A percentile compares a stretch with the other conserved stretches of the same genome.
Evolutionary conservation across 257 asterid species (phyloP).

Genomic region (Sherardia arvensis): DNA sequence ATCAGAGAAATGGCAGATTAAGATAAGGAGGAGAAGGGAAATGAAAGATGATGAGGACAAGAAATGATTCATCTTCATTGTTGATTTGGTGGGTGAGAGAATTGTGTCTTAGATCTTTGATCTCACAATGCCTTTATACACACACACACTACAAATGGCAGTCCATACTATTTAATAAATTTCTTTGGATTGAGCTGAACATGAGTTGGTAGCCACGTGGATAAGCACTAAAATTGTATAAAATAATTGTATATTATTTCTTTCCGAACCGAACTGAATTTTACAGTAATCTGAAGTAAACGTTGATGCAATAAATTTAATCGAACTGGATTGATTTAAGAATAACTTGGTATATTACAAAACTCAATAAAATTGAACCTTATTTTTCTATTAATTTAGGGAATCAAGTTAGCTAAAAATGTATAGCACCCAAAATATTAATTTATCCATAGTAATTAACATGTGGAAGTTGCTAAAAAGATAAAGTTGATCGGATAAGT

Average conservation of each 20-base stretch:
- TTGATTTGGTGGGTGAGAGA: neutral
- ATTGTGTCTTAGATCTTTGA: too few species aligned
- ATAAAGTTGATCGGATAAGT: neutral
- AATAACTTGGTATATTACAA: too few species aligned
- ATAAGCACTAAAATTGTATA: neutral
- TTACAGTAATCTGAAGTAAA: too few species aligned
- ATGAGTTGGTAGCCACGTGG: neutral
- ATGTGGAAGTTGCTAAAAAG: neutral
- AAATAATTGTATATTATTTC: too few species aligned
- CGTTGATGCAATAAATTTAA: too few species aligned
- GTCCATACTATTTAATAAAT: neutral
- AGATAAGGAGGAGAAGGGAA: neutral
- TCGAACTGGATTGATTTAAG: too few species aligned
- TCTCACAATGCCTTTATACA: neutral
- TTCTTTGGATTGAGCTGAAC: neutral
- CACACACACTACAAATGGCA: neutral
- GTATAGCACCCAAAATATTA: neutral
- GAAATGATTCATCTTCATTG: neutral
- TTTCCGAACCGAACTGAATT: too few species aligned
- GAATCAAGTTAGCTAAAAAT: too few species aligned
- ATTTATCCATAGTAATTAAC: neutral
- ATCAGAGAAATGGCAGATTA: neutral
- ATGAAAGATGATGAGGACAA: neutral
- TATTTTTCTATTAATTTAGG: too few species aligned
- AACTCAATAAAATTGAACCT: too few species aligned